Base-by-base conservation (phyloP, 345 rosid species). In the Draba incana region DNA sequence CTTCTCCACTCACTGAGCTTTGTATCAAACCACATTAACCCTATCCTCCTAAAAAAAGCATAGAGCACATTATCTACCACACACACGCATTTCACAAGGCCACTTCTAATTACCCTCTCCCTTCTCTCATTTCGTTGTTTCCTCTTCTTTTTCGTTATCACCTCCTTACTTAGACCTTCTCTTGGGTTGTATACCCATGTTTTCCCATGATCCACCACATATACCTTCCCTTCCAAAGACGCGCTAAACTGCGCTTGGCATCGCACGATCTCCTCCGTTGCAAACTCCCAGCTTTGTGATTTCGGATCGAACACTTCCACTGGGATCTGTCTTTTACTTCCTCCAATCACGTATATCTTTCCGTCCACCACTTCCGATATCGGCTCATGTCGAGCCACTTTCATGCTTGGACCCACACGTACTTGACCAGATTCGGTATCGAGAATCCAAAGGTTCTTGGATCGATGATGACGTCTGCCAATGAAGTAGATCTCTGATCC, bases 271-370 rank as follows among this genome's bases (percentile, higher is more conserved):
- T 39, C 44, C 12, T 42, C 8, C 35, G 75, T 46, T 3, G 82
- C 86, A 0, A 83, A 7, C 13, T 56, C n/a, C 97, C 97, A 90
- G 3, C 14, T 30, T 38, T 62, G 60, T 4, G 39, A 65, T 28
- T 60, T 44, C 2, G 84, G 80, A 56, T 88, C 88, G 2, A 72
- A 84, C n/a, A 81, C 95, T 75, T 90, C 90, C 5, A 86, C 90
- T 89, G 89, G 88, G 24, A 80, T 73, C 75, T 57, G 14, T 8
- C 5, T 81, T 16, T 77, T 49, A 55, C 84, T 81, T 1, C 97
- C 97, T 0, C 89, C 92, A 30, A 85, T 73, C 30, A 91, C 88
- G 42, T 84, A 88, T 28, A 91, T 68, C 75, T 81, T 85, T 0
- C 72, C 87, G 3, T 75, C 78, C 10, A 84, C 73, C 2, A 74